A percentile compares a stretch with the other conserved stretches of the same genome.
Evolutionary conservation across 1,284 basidiomycete genomes (phyloP).

Genomic region (Tausonia pullulans): DNA sequence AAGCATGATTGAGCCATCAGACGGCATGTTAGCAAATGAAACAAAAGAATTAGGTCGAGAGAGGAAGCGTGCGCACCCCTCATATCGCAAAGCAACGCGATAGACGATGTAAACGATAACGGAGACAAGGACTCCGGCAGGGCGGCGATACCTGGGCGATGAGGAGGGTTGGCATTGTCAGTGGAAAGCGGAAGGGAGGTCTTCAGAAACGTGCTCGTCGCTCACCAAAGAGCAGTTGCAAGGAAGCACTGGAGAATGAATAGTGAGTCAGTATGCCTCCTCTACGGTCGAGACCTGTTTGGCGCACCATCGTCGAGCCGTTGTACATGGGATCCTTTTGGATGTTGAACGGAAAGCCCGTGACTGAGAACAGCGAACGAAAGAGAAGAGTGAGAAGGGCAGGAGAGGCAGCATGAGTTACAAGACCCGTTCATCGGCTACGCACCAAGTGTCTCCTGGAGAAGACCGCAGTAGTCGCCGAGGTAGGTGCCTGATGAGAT

Average conservation of each 20-base stretch:
- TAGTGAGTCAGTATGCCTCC: conserved; percentile 84
- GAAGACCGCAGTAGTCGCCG: conserved; percentile 97
- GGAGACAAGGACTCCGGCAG: conserved; percentile 64
- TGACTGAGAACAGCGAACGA: conserved; percentile 31
- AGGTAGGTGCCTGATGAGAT: conserved; percentile 53
- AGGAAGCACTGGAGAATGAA: conserved; percentile 51
- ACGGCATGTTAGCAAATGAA: neutral
- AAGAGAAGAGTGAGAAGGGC: neutral
- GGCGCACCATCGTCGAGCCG: conserved; percentile 58
- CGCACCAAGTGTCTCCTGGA: conserved; percentile 48
- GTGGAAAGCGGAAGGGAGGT: neutral
- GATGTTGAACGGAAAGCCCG: conserved; percentile 90
- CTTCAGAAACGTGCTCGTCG: conserved; percentile 4
- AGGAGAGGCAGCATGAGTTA: conserved; percentile 24
- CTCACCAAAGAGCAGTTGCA: conserved; percentile 69
- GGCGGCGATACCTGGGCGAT: conserved; percentile 57
- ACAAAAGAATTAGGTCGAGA: conserved; percentile 2
- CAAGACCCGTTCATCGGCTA: conserved; percentile 31
- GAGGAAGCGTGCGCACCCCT: conserved; percentile 51
- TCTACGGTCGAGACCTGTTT: neutral
- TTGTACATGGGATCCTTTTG: conserved; percentile 92
- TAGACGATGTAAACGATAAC: conserved; percentile 72
- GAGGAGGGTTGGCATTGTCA: neutral
- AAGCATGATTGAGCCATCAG: neutral
- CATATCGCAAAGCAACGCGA: conserved; percentile 65